Conservation (phyloP, 2,329 filamentous ascomycete species). For the Claviceps capensis region DNA sequence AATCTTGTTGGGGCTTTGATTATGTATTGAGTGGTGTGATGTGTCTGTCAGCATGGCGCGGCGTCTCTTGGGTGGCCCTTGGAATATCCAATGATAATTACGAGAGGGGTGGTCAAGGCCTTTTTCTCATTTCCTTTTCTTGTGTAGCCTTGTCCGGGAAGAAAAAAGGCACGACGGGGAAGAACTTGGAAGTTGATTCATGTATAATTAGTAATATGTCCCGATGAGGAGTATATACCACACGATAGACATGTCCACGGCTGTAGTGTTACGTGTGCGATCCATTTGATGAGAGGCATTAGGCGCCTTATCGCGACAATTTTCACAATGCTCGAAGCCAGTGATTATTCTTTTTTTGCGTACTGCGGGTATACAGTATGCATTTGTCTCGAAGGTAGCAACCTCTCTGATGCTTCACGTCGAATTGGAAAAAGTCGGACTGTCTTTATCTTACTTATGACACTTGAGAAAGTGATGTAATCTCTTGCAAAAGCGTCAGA, state of each 20-base stretch:
- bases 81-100: neutral
- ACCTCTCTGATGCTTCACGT: no score
- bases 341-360: no score
- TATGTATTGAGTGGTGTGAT: neutral
- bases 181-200: neutral
- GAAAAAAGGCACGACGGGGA: no score
- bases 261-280: neutral
- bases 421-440: no score
- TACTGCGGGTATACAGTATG: no score
- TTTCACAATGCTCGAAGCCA: no score
- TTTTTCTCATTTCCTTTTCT: neutral
- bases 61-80: neutral
- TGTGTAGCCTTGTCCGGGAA: no score
- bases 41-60: conserved; percentile 2
- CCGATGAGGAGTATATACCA: neutral
- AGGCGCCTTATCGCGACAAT: no score
- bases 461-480: no score
- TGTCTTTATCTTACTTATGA: no score
- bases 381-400: no score
- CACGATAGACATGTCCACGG: neutral
- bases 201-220: neutral
- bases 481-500: no score
- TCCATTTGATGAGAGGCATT: neutral
- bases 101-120: neutral
- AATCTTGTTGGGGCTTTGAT: neutral